phyloP scores from a whole-genome alignment of 148 eudicot species.

The Silene conica region DNA sequence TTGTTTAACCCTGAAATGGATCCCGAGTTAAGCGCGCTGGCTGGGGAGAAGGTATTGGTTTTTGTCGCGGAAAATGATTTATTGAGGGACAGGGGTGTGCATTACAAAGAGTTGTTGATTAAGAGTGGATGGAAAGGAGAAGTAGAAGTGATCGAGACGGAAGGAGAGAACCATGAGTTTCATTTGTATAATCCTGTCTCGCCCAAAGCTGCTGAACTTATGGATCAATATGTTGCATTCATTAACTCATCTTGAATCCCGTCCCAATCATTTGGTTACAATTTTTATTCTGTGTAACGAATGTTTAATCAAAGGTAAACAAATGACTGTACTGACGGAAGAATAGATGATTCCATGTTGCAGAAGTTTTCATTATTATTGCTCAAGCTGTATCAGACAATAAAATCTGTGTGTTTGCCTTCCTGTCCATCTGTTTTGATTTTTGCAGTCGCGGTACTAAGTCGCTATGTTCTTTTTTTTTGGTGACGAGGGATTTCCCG shows the following conservation, averaged over 20 bases:
- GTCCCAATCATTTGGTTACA: too few species aligned
- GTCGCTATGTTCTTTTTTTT: too few species aligned
- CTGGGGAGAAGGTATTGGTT: conserved; percentile 34
- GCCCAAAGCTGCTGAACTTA: conserved; percentile 21
- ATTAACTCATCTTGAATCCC: conserved; percentile 19
- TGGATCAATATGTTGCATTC: conserved; percentile 28
- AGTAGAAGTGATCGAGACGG: conserved; percentile 37
- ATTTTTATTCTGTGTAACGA: too few species aligned
- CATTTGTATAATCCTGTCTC: conserved; percentile 30
- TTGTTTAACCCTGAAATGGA: conserved; percentile 37
- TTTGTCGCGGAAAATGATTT: conserved; percentile 41
- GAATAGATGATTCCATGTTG: too few species aligned
- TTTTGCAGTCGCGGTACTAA: too few species aligned
- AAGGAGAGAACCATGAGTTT: conserved; percentile 41
- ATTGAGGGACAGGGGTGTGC: conserved; percentile 31
- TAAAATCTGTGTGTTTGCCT: too few species aligned
- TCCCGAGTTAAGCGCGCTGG: conserved; percentile 19
- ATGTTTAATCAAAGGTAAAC: too few species aligned
- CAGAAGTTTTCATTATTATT: not conserved
- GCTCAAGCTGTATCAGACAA: not conserved
- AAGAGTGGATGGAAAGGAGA: conserved; percentile 39
- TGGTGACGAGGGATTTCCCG: too few species aligned
- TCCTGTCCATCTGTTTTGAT: too few species aligned
- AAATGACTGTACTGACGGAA: too few species aligned
- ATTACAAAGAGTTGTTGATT: conserved; percentile 30